Percentiles rank a stretch among this genome's conserved stretches.
Evolutionary conservation across 257 asterid species (phyloP).

Genomic region (Fraxinus pennsylvanica): DNA sequence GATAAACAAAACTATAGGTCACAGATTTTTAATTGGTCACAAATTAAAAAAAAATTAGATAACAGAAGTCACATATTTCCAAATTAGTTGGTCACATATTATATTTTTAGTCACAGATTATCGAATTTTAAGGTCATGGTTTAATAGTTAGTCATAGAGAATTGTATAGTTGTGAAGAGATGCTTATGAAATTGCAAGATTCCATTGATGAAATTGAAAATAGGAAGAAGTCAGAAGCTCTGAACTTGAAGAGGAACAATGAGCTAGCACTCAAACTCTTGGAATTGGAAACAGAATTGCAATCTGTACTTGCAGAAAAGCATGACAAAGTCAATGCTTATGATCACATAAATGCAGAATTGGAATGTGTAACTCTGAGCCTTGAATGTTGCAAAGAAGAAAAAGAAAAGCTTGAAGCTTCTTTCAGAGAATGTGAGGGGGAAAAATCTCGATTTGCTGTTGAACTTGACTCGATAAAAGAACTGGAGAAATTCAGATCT

Average conservation of each 20-base stretch:
- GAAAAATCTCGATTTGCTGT: slow-evolving; percentile 50
- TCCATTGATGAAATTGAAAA: slow-evolving; percentile 80
- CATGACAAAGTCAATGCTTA: slow-evolving; percentile 72
- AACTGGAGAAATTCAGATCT: slow-evolving; percentile 45
- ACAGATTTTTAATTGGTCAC: no score
- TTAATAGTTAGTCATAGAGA: no score
- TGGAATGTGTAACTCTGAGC: slow-evolving; percentile 91
- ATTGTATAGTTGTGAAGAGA: slow-evolving; percentile 56
- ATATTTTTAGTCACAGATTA: no score
- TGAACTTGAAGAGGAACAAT: slow-evolving; percentile 69
- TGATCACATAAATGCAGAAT: slow-evolving; percentile 75
- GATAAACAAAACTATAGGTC: no score
- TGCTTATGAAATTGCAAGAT: slow-evolving; percentile 91
- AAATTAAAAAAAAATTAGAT: no score
- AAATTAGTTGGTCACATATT: no score
- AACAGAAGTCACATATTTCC: no score
- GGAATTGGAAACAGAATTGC: slow-evolving; percentile 67
- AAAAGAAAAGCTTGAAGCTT: slow-evolving; percentile 65
- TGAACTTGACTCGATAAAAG: slow-evolving; percentile 58
- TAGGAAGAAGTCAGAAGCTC: slow-evolving; percentile 83
- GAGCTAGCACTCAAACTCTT: slow-evolving; percentile 66
- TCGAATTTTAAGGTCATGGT: no score
- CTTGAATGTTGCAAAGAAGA: slow-evolving; percentile 98
- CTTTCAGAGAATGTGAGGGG: slow-evolving; percentile 53
- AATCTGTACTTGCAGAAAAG: slow-evolving; percentile 63